Conservation (phyloP, 352 stramenopile species). For the Halophytophthora batemanensis region DNA sequence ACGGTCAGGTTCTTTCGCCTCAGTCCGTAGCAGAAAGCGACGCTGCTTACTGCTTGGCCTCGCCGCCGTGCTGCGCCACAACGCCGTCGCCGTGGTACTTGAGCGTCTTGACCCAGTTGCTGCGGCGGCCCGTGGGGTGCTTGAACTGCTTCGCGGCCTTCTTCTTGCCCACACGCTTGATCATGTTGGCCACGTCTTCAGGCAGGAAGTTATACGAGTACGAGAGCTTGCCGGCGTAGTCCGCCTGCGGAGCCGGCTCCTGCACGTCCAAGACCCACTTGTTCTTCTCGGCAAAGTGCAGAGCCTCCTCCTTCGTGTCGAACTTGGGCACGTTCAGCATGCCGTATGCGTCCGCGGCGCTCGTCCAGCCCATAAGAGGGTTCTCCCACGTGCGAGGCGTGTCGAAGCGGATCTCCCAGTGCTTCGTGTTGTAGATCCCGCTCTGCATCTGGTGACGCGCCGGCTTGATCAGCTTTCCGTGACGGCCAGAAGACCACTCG, state of each 20-base stretch:
- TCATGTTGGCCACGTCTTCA: conserved; percentile 59
- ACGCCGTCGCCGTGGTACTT: conserved; percentile 85
- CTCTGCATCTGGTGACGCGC: conserved; percentile 86
- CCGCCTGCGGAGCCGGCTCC: conserved; percentile 61
- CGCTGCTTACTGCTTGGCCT: conserved; percentile 75
- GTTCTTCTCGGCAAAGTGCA: conserved; percentile 81
- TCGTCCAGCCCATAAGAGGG: conserved; percentile 94
- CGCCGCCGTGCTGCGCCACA: conserved; percentile 75
- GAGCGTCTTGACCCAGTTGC: conserved; percentile 87
- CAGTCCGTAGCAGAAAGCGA: too few species aligned
- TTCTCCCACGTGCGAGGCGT: conserved; percentile 86
- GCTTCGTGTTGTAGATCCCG: conserved; percentile 72
- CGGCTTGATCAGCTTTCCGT: conserved; percentile 72
- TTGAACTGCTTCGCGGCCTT: conserved; percentile 67
- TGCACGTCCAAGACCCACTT: conserved; percentile 85
- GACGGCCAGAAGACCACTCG: conserved; percentile 61
- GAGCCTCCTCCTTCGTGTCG: conserved; percentile 82
- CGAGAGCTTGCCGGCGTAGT: conserved; percentile 77
- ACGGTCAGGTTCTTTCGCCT: too few species aligned
- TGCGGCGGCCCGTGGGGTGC: conserved; percentile 69
- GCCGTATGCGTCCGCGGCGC: conserved; percentile 84
- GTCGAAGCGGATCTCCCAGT: conserved; percentile 86
- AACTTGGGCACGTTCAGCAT: conserved; percentile 87
- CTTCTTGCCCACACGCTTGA: conserved; percentile 85
- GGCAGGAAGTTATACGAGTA: conserved; percentile 89